These are phyloP conservation scores for Penicillium desertorum DNA, from an alignment of 495 filamentous ascomycete species.

Conservation along the genomic window DNA sequence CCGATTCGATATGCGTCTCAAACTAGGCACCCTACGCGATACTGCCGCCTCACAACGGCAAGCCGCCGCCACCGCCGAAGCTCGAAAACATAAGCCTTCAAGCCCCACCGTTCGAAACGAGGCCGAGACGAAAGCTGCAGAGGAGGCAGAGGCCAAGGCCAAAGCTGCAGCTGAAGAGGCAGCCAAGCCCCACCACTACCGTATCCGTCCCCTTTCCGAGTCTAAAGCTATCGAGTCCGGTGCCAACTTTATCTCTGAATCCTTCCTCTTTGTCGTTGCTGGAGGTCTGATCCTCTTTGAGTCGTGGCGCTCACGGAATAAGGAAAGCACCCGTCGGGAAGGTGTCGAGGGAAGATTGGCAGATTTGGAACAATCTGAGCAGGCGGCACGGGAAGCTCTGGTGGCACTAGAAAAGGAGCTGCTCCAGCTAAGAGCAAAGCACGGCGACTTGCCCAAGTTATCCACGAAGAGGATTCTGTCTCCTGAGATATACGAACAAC, in stretches of 20 bases:
- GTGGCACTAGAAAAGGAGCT: slow-evolving; percentile 67
- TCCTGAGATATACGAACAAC: slow-evolving; percentile 46
- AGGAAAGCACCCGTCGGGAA: slow-evolving; percentile 73
- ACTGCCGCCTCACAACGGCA: slow-evolving; percentile 57
- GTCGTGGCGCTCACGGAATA: slow-evolving; percentile 68
- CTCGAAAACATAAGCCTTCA: slow-evolving; percentile 62
- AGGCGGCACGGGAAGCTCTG: slow-evolving; percentile 56
- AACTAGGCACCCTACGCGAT: slow-evolving; percentile 82
- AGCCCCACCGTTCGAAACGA: slow-evolving; percentile 79
- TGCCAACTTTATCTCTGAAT: slow-evolving; percentile 89
- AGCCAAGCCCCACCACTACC: slow-evolving; percentile 45
- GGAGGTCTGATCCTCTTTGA: slow-evolving; percentile 79
- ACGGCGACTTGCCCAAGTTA: slow-evolving; percentile 30
- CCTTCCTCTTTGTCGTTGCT: slow-evolving; percentile 83
- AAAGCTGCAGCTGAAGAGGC: slow-evolving; percentile 53
- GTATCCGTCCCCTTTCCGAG: slow-evolving; percentile 79
- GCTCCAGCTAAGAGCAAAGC: slow-evolving; percentile 53
- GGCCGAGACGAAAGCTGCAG: slow-evolving; percentile 64
- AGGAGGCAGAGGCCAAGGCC: slow-evolving; percentile 49
- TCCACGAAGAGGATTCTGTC: slow-evolving; percentile 42
- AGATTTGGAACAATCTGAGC: slow-evolving; percentile 65
- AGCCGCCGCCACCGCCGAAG: slow-evolving; percentile 50
- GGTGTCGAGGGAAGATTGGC: slow-evolving; percentile 69
- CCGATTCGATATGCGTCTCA: slow-evolving; percentile 88
- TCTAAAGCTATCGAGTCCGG: slow-evolving; percentile 93